Base-by-base conservation (phyloP, 2,329 filamentous ascomycete genomes). In the Domatiomyces globalis region DNA sequence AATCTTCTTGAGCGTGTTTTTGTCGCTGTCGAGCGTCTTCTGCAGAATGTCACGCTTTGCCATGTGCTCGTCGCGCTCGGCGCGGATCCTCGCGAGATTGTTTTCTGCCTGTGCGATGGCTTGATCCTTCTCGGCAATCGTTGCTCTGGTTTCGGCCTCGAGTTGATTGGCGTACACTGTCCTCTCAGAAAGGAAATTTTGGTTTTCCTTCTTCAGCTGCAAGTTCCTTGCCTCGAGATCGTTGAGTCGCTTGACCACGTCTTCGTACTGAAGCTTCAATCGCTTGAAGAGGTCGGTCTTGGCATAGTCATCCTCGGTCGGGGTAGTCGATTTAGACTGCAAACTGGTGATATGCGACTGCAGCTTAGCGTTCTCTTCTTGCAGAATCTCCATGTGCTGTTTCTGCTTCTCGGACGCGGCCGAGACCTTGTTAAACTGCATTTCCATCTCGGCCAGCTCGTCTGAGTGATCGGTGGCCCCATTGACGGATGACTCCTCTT, bases 231-330 rank as follows among this genome's bases (percentile, higher is more conserved):
- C 87, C 67, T 96, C 90, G 12, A 96, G 70, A 61, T 90, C 83
- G 66, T 98, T 98, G 62, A 95, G 82, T 39, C 87, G 83, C 66
- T 87, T 90, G 60, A 95, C 87, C 7, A 94, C 79, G 60, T 96
- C 90, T 63, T 96, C 92, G 61, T 94, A 86, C 62, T 95, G 87
- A 20, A 78, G 78, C 69, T 89, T 94, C 63, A 95, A 78, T 56
- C 85, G 81, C 69, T 95, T 96, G 76, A 95, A 98, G 2, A 95
- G 76, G 61, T 95, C 88, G 4, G 88, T 95, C 52, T 87, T 82
- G 43, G 88, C 83, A 64, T 94, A 96, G 61, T 98, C 92, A 56
- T 98, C 92, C 62, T 98, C 92, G 0, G 85, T 84, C 45, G 89
- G 72, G 51, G 79, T 82, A 12, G 86, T 49, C 18, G 62, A 55